phyloP scores from a whole-genome alignment of 2,329 filamentous ascomycete genomes.

The Aspergillus quadrilineatus region DNA sequence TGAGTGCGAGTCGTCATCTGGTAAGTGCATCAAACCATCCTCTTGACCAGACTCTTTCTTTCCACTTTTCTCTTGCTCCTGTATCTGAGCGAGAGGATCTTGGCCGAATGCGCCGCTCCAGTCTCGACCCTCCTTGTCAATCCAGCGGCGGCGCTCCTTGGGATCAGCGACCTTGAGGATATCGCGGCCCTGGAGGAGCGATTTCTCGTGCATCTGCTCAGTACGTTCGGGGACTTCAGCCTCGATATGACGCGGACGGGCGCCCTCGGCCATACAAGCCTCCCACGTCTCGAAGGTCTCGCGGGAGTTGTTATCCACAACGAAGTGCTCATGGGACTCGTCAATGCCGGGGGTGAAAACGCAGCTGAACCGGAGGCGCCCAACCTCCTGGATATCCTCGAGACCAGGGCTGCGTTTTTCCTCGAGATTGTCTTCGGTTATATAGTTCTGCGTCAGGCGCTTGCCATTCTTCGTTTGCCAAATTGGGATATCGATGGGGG shows the following conservation, averaged over 20 bases:
- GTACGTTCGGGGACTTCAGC: slow-evolving; percentile 71
- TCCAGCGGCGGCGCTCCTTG: slow-evolving; percentile 72
- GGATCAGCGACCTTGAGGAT: slow-evolving; percentile 68
- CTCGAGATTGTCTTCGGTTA: slow-evolving; percentile 73
- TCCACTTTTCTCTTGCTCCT: slow-evolving; percentile 29
- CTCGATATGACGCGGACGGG: slow-evolving; percentile 68
- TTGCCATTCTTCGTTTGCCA: slow-evolving; percentile 76
- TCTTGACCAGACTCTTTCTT: background rate
- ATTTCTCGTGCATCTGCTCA: slow-evolving; percentile 76
- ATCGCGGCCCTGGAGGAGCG: slow-evolving; percentile 75
- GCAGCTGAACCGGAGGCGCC: slow-evolving; percentile 74
- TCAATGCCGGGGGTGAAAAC: slow-evolving; percentile 90
- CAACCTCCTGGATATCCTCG: slow-evolving; percentile 73
- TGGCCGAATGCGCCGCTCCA: slow-evolving; percentile 85
- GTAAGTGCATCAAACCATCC: background rate
- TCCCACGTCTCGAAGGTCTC: slow-evolving; percentile 97
- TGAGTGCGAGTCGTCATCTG: slow-evolving; percentile 5
- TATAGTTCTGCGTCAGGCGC: slow-evolving; percentile 86
- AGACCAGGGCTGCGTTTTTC: slow-evolving; percentile 66
- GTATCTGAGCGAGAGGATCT: slow-evolving; percentile 64
- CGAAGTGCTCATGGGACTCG: slow-evolving; percentile 77
- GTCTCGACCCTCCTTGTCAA: slow-evolving; percentile 75
- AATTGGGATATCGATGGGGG: slow-evolving; percentile 80
- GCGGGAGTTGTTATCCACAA: slow-evolving; percentile 81
- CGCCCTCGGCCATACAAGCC: slow-evolving; percentile 83